Evolutionary conservation across 108 stramenopile species (phyloP).

Genomic region (Bacterosira constricta): DNA sequence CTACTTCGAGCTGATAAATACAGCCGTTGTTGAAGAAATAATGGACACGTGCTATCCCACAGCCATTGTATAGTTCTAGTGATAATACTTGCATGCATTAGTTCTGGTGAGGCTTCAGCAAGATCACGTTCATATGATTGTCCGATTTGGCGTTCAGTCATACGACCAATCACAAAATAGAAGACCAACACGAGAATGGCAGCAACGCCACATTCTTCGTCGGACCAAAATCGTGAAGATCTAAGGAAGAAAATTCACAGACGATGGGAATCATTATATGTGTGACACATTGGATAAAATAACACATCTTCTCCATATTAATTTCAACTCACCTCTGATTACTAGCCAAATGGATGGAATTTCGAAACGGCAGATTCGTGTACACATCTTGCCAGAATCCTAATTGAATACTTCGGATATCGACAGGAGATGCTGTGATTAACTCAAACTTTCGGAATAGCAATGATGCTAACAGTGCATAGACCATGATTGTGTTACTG

Average conservation of each 20-base stretch:
- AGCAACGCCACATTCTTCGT: constrained; percentile 37
- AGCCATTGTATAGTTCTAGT: not conserved
- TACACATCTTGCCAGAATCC: too few relatives aligned
- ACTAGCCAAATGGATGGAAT: too few relatives aligned
- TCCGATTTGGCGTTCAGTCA: constrained; percentile 61
- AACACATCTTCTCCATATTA: too few relatives aligned
- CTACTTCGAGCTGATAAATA: constrained; percentile 64
- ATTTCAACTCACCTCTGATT: too few relatives aligned
- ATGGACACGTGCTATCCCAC: constrained; percentile 61
- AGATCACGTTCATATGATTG: constrained; percentile 59
- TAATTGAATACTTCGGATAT: too few relatives aligned
- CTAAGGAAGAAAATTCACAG: not conserved
- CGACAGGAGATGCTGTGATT: constrained; percentile 8
- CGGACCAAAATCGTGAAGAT: constrained; percentile 7
- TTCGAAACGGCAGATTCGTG: too few relatives aligned
- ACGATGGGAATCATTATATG: too few relatives aligned
- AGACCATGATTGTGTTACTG: constrained; percentile 56
- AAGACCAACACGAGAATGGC: constrained; percentile 31
- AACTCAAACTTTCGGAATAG: constrained; percentile 49
- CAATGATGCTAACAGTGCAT: constrained; percentile 58
- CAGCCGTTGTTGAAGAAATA: constrained; percentile 54
- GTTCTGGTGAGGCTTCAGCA: constrained; percentile 21
- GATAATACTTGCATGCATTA: not conserved
- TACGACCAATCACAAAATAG: constrained; percentile 58
- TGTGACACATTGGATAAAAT: too few relatives aligned